Evolutionary conservation across 2,329 filamentous ascomycete species (phyloP), one percentile per base, ranked within the genome.

Genomic region (Phyllosticta citribraziliensis): DNA sequence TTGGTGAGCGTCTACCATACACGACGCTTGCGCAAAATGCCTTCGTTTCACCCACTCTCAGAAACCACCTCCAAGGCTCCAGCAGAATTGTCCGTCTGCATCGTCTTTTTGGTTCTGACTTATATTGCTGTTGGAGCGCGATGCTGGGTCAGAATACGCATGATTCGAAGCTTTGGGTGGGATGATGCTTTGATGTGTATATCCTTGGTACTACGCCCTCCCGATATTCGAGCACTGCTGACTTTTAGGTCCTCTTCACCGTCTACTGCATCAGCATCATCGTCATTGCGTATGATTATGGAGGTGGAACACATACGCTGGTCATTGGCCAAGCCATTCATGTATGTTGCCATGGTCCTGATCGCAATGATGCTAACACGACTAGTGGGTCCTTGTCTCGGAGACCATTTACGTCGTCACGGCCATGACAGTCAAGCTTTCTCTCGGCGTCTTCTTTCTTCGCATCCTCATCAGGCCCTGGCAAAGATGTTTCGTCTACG

Each of bases 371-470:
- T 22, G 22, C 22, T 22, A 22, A 22, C 9, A 10, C 27, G 8
- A 6, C n/a, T n/a, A 75, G 73, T 71, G 68, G 66, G 67, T 69
- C 1, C 65, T 74, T 10, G 64, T 72, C 1, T 68, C 70, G 52
- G 73, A 78, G 61, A 68, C 67, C 12, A 68, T 74, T 2, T 78
- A 78, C 62, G 64, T 76, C 47, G 60, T 72, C n/a, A 70, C 74
- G 0, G 73, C 75, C 63, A 72, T 75, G 62, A 64, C 72, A 17
- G 65, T 78, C 62, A 79, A 79, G 64, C 71, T 78, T 22, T 78
- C 77, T 1, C 65, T 79, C 5, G 75, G 71, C 8, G 65, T 79
- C 40, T 78, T 78, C 67, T 77, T 78, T 66, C 68, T 75, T 10
- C 74, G 77, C 2, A 74, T 78, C 55, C 69, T 78, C n/a, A 68